Conservation (phyloP, 345 rosid genomes). For the Pistacia integerrima region DNA sequence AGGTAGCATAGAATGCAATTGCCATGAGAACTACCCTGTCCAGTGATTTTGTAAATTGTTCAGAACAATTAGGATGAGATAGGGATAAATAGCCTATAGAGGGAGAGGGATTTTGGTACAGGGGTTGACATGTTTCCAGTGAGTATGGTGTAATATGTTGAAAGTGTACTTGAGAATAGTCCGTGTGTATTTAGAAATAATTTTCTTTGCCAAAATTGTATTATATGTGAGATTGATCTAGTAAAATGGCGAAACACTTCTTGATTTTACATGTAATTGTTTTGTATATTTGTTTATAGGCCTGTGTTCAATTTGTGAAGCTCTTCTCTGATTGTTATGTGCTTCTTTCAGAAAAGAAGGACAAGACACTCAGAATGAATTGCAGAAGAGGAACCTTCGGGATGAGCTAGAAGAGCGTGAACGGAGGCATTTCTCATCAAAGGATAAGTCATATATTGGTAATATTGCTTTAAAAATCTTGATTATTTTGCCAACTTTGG, state of each 20-base stretch:
- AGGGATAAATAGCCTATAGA: too few relatives aligned
- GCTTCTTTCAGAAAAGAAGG: slow-evolving; percentile 73
- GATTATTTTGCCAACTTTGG: neutral
- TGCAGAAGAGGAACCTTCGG: slow-evolving; percentile 79
- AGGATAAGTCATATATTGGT: slow-evolving; percentile 74
- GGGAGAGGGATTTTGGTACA: neutral
- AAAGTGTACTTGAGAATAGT: neutral
- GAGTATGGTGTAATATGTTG: neutral
- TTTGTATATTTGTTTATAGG: neutral
- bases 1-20: too few relatives aligned
- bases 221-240: neutral
- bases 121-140: neutral
- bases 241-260: neutral
- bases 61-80: too few relatives aligned
- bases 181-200: neutral
- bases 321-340: slow-evolving; percentile 12
- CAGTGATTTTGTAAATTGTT: too few relatives aligned
- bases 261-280: neutral
- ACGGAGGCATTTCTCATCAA: slow-evolving; percentile 84
- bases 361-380: slow-evolving; percentile 87
- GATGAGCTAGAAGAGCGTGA: slow-evolving; percentile 93
- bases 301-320: neutral
- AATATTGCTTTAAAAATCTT: neutral
- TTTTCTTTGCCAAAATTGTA: too few relatives aligned
- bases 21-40: too few relatives aligned